These are phyloP conservation scores for Neofusicoccum sp. DNA, from an alignment of 2,329 filamentous ascomycete genomes.

Conservation along the genomic window DNA sequence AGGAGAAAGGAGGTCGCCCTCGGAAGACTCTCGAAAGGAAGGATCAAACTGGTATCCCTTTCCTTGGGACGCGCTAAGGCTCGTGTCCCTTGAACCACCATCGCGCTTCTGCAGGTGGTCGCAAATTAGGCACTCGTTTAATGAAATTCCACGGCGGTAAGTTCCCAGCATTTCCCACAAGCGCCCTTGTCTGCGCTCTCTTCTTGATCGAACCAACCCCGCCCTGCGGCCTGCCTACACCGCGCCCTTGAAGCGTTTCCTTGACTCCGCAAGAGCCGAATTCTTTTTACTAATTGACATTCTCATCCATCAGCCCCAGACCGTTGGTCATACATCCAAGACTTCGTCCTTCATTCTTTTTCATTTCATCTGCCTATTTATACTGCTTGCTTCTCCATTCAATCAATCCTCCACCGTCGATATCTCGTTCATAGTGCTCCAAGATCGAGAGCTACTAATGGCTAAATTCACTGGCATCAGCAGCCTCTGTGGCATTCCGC, in stretches of 20 bases:
- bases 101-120: not conserved
- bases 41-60: not conserved
- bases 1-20: not conserved
- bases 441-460: no score
- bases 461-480: no score
- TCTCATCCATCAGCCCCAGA: no score
- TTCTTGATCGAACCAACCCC: not conserved
- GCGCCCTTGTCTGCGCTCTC: not conserved
- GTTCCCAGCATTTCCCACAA: not conserved
- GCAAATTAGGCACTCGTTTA: slow-evolving; percentile 4
- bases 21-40: not conserved
- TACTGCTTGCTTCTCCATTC: no score
- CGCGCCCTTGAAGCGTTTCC: not conserved
- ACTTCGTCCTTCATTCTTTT: no score
- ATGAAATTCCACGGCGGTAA: slow-evolving; percentile 2
- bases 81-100: not conserved
- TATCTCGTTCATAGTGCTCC: no score
- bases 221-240: not conserved
- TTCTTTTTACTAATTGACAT: not conserved
- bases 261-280: not conserved
- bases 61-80: not conserved
- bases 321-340: no score
- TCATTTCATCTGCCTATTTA: no score
- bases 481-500: not conserved
- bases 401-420: no score